Evolutionary conservation across 805 yeast genomes (phyloP), one percentile per base, ranked within the genome.

Genomic region (Wickerhamiella allomyrinae): DNA sequence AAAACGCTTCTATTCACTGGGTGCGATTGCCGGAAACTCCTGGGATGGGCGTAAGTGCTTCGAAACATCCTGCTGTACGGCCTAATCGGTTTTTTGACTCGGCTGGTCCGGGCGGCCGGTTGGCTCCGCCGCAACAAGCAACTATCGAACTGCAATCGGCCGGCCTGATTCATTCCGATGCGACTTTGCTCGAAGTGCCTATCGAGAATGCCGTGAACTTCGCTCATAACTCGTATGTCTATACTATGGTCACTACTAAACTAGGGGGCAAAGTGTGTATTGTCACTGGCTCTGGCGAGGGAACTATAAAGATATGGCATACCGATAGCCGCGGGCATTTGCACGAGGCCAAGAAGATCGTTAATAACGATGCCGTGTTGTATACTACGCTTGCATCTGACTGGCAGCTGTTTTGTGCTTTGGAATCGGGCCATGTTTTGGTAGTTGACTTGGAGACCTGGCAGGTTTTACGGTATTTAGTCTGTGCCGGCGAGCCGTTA

Each of bases 221-320:
- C 60, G 96, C 98, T 2, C 98, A 89, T 57, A 76, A 83, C 55
- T 95, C 97, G 13, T 89, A 82, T 51, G 77, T 89, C 10, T 86
- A 87, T 58, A 70, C 86, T 34, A 73, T 83, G 72, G 63, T 66
- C 20, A 49, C 56, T 19, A 46, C 67, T 17, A 45, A 44, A 8
- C 48, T 53, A 34, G 41, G 41, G 40, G 47, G 41, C 20, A 29
- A 34, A 3, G 70, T 69, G 29, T 57, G 63, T 8, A 54, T 81
- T 7, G 59, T 79, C 3, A 68, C 82, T 2, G 89, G 93, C 21
- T 94, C 95, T 40, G 97, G 97, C 37, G 97, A 91, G 61, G 97
- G 96, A 0, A 52, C 71, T 7, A 73, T 80, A n/a, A 83, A 83
- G 51, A 57, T 85, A 10, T 89, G 97, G 97, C 71, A 74, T 0